These are phyloP conservation scores for Chimonanthus praecox DNA, from an alignment of 164 flowering plant genomes.

Conservation along the genomic window DNA sequence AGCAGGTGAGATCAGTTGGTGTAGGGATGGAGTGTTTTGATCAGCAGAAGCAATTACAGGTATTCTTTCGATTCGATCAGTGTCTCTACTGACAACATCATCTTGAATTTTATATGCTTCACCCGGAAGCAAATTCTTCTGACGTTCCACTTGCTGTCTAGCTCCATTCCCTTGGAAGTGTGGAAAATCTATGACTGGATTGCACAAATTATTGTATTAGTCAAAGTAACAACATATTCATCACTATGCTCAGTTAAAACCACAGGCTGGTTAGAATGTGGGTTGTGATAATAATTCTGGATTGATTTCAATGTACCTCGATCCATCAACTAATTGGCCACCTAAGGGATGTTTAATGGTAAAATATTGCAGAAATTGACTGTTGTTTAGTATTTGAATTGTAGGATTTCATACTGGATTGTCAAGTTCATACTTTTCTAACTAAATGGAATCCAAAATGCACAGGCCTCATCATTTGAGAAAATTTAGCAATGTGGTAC, in stretches of 20 bases:
- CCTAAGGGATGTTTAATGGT: too few relatives aligned
- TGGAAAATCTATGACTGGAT: neutral
- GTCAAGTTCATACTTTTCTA: neutral
- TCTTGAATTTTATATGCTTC: neutral
- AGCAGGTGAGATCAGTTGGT: neutral
- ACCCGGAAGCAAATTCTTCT: neutral
- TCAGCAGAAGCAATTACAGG: neutral
- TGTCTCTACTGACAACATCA: neutral
- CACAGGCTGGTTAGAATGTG: neutral
- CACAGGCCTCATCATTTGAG: neutral
- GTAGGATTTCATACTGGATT: neutral
- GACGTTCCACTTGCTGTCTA: neutral
- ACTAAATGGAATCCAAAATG: neutral
- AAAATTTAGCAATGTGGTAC: neutral
- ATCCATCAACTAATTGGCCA: too few relatives aligned
- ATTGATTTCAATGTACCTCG: too few relatives aligned
- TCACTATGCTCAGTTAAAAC: neutral
- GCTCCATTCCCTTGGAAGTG: neutral
- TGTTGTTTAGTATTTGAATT: too few relatives aligned
- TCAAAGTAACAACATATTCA: neutral
- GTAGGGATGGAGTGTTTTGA: neutral
- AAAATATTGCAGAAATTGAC: too few relatives aligned
- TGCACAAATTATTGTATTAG: neutral
- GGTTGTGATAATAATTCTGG: neutral
- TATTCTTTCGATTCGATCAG: neutral